Conservation (phyloP, 2,329 filamentous ascomycete species). For the Fusarium sp. region DNA sequence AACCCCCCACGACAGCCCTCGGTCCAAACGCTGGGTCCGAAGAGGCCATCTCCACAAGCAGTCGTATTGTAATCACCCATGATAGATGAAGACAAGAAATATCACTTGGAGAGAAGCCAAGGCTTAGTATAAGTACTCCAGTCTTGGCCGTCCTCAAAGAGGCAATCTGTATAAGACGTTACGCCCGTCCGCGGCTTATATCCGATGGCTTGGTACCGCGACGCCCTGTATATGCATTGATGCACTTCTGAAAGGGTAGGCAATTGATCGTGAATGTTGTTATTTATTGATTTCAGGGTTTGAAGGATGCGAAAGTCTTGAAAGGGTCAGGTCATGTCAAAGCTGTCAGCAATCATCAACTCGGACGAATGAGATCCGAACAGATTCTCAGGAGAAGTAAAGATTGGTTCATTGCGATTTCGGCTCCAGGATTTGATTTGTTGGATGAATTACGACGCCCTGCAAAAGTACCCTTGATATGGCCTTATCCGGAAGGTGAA, state of each 20-base stretch:
- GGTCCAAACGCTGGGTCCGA: conserved; percentile 46
- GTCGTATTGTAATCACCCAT: conserved; percentile 45
- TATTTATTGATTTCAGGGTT: not conserved
- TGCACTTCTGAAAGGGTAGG: not conserved
- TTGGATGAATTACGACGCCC: not conserved
- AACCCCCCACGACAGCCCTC: conserved; percentile 49
- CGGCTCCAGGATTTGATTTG: not conserved
- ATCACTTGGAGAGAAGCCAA: not conserved
- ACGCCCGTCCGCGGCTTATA: not conserved
- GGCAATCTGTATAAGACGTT: not conserved
- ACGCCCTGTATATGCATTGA: not conserved
- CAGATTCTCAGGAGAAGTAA: not conserved
- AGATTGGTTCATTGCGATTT: conserved; percentile 3
- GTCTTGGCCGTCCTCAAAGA: not conserved
- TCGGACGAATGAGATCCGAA: conserved; percentile 13
- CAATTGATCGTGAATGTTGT: not conserved
- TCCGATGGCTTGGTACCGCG: not conserved
- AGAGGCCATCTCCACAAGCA: conserved; percentile 45
- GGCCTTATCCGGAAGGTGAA: conserved; percentile 38
- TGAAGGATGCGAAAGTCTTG: not conserved
- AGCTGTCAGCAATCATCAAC: conserved; percentile 11
- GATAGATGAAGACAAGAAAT: not conserved
- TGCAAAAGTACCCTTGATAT: conserved; percentile 38
- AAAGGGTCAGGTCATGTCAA: not conserved
- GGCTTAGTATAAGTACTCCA: not conserved